These are phyloP conservation scores for Lasiosphaeria hispida DNA, from an alignment of 495 filamentous ascomycete genomes.

Conservation along the genomic window DNA sequence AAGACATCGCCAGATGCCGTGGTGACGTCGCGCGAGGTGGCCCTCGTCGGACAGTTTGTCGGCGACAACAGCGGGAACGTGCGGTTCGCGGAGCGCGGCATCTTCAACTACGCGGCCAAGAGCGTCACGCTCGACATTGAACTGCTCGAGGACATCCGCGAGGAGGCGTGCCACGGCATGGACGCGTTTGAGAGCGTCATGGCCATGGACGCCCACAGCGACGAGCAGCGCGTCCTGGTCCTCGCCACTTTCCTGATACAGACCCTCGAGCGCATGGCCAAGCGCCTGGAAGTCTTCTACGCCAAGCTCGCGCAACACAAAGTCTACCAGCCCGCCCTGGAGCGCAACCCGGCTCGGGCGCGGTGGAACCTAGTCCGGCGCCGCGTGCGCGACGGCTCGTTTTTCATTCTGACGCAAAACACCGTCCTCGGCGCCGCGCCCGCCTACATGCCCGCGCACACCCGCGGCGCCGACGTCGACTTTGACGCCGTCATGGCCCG, in stretches of 20 bases:
- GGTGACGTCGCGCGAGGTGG: constrained; percentile 43
- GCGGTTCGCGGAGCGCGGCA: constrained; percentile 46
- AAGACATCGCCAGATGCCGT: constrained; percentile 45
- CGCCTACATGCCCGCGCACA: constrained; percentile 29
- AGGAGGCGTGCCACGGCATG: constrained; percentile 50
- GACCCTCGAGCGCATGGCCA: constrained; percentile 48
- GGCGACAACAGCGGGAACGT: constrained; percentile 37
- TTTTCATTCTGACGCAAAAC: constrained; percentile 45
- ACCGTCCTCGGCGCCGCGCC: constrained; percentile 34
- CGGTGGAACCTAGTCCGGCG: constrained; percentile 46
- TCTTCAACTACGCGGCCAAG: constrained; percentile 46
- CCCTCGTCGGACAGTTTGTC: constrained; percentile 48
- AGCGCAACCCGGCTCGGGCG: constrained; percentile 46
- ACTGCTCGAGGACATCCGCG: constrained; percentile 48
- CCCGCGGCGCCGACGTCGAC: constrained; percentile 30
- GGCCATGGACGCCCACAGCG: constrained; percentile 21
- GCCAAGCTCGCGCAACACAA: constrained; percentile 43
- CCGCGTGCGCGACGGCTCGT: constrained; percentile 44
- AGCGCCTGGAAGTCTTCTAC: constrained; percentile 47
- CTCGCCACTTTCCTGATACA: constrained; percentile 46
- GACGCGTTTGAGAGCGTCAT: constrained; percentile 48
- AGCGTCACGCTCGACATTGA: constrained; percentile 47
- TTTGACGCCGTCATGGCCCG: constrained; percentile 47
- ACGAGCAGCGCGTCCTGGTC: constrained; percentile 35
- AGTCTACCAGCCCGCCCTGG: constrained; percentile 45